Evolutionary conservation across 2,329 filamentous ascomycete genomes (phyloP).

Genomic region (Xylaria sp.): DNA sequence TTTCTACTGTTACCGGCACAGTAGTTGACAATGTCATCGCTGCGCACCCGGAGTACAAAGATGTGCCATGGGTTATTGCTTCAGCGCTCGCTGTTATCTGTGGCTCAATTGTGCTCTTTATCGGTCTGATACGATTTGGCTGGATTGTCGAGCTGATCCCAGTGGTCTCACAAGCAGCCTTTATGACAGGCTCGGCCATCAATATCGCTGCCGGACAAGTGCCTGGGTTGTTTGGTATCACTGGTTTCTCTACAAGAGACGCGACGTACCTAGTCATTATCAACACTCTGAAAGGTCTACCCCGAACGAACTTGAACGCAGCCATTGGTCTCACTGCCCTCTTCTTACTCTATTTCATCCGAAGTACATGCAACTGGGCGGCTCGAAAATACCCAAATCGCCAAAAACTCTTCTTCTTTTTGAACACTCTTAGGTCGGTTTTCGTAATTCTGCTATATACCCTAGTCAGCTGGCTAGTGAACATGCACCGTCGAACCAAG

Average conservation of each 20-base stretch:
- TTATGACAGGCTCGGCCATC: conserved; percentile 96
- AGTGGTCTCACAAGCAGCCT: conserved; percentile 87
- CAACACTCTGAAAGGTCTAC: conserved; percentile 79
- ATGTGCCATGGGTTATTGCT: conserved; percentile 73
- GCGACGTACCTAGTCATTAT: conserved; percentile 86
- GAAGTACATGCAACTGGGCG: conserved; percentile 69
- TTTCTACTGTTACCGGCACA: conserved; percentile 89
- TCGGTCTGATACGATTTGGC: conserved; percentile 83
- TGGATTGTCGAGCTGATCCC: conserved; percentile 96
- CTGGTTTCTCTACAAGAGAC: conserved; percentile 76
- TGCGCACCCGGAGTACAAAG: conserved; percentile 62
- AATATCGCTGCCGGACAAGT: conserved; percentile 89
- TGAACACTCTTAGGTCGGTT: conserved; percentile 87
- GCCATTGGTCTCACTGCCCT: conserved; percentile 89
- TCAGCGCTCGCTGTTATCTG: conserved; percentile 81
- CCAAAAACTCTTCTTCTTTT: conserved; percentile 85
- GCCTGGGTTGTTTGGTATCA: conserved; percentile 82
- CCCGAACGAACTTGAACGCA: conserved; percentile 76
- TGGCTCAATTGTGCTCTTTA: conserved; percentile 78
- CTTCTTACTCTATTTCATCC: conserved; percentile 78
- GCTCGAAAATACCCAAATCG: conserved; percentile 75
- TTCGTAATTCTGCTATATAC: conserved; percentile 95
- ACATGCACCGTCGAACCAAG: conserved; percentile 71
- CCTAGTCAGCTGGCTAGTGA: conserved; percentile 86
- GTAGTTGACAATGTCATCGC: conserved; percentile 74